These are phyloP conservation scores for Gleditsia sinensis DNA, from an alignment of 306 rosid species.

Conservation along the genomic window DNA sequence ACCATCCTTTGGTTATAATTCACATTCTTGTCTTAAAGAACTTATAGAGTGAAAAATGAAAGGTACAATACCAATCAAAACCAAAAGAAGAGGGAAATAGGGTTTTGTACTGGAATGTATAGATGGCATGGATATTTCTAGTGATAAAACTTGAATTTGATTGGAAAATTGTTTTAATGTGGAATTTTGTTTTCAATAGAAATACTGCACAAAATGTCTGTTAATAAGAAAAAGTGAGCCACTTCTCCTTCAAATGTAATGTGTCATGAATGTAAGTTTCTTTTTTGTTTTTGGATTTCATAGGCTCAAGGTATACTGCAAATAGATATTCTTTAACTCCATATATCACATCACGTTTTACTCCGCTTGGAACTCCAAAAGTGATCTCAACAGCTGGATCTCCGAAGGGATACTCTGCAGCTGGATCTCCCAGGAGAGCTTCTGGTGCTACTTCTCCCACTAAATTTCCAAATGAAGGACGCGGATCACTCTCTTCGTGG, in stretches of 20 bases:
- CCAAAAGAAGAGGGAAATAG: background rate
- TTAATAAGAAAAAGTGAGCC: conserved; percentile 7
- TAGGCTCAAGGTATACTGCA: conserved; percentile 63
- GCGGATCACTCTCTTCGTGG: conserved; percentile 72
- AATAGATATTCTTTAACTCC: conserved; percentile 77
- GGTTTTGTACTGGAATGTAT: conserved; percentile 1
- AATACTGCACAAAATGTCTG: conserved; percentile 21
- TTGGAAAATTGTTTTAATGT: background rate
- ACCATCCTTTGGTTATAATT: conserved; percentile 6
- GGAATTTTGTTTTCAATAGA: background rate
- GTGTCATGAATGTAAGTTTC: conserved; percentile 8
- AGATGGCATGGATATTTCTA: conserved; percentile 6
- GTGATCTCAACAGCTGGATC: conserved; percentile 72
- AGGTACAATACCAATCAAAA: background rate
- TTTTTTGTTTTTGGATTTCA: conserved; percentile 15
- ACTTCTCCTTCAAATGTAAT: background rate
- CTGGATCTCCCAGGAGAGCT: conserved; percentile 62
- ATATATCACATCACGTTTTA: conserved; percentile 86
- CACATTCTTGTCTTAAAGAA: conserved; percentile 21
- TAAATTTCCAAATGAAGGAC: conserved; percentile 64
- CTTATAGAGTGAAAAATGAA: conserved; percentile 12
- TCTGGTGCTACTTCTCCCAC: conserved; percentile 87
- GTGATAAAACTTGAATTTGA: background rate
- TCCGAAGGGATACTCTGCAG: conserved; percentile 77
- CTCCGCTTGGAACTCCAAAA: conserved; percentile 93